Base-by-base conservation (phyloP, 306 rosid species). In the Sechiopsis laciniata region DNA sequence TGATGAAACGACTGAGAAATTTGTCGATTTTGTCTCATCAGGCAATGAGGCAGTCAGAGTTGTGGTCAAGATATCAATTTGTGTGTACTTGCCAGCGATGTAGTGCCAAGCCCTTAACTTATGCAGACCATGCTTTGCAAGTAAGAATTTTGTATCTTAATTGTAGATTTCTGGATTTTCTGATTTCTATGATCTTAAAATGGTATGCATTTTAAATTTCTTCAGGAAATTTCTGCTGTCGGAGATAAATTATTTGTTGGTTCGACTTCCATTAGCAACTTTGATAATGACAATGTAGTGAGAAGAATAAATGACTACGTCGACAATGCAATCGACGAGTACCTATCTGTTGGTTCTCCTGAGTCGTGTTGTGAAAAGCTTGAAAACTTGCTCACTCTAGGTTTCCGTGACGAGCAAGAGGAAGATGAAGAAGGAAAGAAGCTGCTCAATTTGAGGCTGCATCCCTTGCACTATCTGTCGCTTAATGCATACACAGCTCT, bases 1-100 rank as follows among this genome's bases (percentile, higher is more conserved):
- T 11, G 55, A 12, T 20, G 72, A 67, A 20, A 10, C 45, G 37
- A 12, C 37, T 4, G 0, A 35, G 17, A 32, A 63, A 48, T 68
- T 22, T 58, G 59, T 60, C 22, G 55, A 8, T 74, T 60, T 57
- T 50, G 10, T 26, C 42, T 42, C 48, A 42, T 65, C 74, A 91
- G 97, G 88, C 75, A 55, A 22, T 65, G 80, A 87, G 96, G 77
- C 91, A 82, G 59, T 83, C 75, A 10, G 96, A 91, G 73, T 72
- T 91, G 61, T 85, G 94, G 89, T 83, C 94, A 55, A 91, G 85
- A 83, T 89, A 91, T 81, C 62, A 75, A 17, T 91, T 91, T 67
- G 15, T 77, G 75, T 91, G 97, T 75, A 58, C 79, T 71, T 91
- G 97, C 68, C 61, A 54, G 55, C 78, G 94, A 58, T 89, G 97